Evolutionary conservation across 352 stramenopile genomes (phyloP).

Genomic region (Saprolegnia diclina): DNA sequence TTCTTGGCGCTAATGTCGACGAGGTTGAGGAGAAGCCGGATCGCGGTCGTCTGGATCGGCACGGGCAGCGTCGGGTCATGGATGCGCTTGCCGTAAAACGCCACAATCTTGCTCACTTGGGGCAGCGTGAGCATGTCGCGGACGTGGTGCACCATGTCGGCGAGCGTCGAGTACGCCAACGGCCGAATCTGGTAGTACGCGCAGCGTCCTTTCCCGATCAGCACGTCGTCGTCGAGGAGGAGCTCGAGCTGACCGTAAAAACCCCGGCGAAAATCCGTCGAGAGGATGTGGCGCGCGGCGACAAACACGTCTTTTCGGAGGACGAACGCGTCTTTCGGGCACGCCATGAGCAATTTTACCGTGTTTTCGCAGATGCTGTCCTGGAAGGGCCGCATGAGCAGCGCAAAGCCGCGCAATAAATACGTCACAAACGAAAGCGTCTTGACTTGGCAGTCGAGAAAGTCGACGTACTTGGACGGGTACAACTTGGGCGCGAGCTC

Average conservation of each 20-base stretch:
- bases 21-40: slow-evolving; percentile 94
- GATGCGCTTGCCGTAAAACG: slow-evolving; percentile 91
- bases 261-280: slow-evolving; percentile 94
- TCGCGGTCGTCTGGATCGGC: slow-evolving; percentile 94
- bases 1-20: slow-evolving; percentile 97
- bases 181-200: slow-evolving; percentile 89
- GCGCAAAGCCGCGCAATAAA: slow-evolving; percentile 87
- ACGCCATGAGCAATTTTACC: slow-evolving; percentile 92
- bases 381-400: slow-evolving; percentile 93
- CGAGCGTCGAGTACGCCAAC: slow-evolving; percentile 95
- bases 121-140: slow-evolving; percentile 90
- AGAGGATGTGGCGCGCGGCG: slow-evolving; percentile 94
- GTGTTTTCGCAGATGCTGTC: slow-evolving; percentile 92
- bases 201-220: slow-evolving; percentile 83
- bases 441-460: slow-evolving; percentile 96
- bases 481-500: slow-evolving; percentile 52
- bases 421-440: slow-evolving; percentile 98
- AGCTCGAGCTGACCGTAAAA: slow-evolving; percentile 94
- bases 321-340: slow-evolving; percentile 91
- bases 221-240: slow-evolving; percentile 93
- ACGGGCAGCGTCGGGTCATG: slow-evolving; percentile 90
- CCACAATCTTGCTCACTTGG: slow-evolving; percentile 94
- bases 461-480: slow-evolving; percentile 74
- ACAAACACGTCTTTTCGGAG: slow-evolving; percentile 96
- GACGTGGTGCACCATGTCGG: slow-evolving; percentile 97